These are phyloP conservation scores for Monilinia fructicola DNA, from an alignment of 2,329 filamentous ascomycete species.

Conservation along the genomic window DNA sequence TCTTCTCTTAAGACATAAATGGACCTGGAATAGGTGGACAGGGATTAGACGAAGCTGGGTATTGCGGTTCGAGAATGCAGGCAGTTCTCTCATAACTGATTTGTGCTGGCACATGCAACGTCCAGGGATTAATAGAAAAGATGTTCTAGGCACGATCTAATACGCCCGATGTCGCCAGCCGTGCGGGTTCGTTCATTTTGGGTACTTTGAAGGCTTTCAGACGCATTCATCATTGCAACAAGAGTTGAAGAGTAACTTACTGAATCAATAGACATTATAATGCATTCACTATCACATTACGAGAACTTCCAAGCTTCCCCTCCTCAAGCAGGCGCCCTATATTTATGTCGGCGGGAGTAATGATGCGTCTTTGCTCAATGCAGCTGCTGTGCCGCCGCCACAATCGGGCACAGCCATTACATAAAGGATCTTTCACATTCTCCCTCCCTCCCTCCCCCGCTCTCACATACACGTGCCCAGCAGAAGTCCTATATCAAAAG, in stretches of 20 bases:
- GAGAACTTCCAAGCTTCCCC: not conserved
- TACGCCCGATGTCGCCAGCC: not conserved
- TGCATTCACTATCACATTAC: not conserved
- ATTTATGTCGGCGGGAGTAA: not conserved
- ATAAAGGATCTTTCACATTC: not conserved
- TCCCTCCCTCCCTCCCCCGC: not conserved
- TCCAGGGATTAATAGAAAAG: not conserved
- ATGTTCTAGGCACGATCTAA: not conserved
- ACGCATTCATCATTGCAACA: not conserved
- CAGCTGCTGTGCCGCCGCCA: not conserved
- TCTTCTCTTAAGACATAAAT: not conserved
- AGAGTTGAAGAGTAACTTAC: not conserved
- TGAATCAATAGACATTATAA: not conserved
- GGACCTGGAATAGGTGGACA: not conserved
- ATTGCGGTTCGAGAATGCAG: not conserved
- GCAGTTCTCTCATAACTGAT: not conserved
- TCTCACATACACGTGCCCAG: too few species aligned
- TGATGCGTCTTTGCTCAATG: not conserved
- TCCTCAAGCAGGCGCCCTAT: not conserved
- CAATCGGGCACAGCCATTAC: not conserved
- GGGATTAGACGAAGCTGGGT: not conserved
- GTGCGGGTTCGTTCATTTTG: not conserved
- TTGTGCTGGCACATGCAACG: conserved; percentile 10
- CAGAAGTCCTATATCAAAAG: not conserved
- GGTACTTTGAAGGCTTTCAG: not conserved